phyloP scores from a whole-genome alignment of 371 early-diverging fungal genomes.

The Mucor mucedo region DNA sequence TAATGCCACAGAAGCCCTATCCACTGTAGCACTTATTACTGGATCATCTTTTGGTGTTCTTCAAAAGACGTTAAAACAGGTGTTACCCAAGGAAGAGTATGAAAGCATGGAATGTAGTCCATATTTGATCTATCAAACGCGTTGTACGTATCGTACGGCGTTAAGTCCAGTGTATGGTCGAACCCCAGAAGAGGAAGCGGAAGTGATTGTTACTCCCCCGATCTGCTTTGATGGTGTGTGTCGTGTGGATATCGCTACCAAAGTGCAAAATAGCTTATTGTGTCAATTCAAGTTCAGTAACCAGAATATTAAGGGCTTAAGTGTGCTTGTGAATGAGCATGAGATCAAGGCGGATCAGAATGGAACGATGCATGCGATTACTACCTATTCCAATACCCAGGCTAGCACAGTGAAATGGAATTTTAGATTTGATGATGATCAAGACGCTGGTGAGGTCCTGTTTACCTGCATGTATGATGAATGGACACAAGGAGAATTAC shows the following conservation, averaged over 20 bases:
- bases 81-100: constrained; percentile 17
- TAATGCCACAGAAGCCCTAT: constrained; percentile 24
- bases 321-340: constrained; percentile 21
- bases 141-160: constrained; percentile 24
- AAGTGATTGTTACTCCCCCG: not conserved
- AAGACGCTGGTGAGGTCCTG: constrained; percentile 24
- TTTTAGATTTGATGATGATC: constrained; percentile 26
- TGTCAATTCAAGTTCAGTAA: constrained; percentile 31
- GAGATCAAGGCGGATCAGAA: constrained; percentile 3
- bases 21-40: constrained; percentile 31
- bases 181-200: constrained; percentile 15
- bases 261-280: constrained; percentile 26
- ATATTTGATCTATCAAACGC: constrained; percentile 24
- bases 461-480: constrained; percentile 60
- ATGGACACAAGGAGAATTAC: constrained; percentile 49
- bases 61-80: constrained; percentile 16
- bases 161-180: constrained; percentile 27
- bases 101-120: constrained; percentile 16
- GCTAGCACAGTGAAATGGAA: constrained; percentile 22
- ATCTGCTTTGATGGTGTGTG: constrained; percentile 12
- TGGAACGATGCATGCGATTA: constrained; percentile 13
- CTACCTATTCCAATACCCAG: constrained; percentile 17
- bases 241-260: constrained; percentile 14
- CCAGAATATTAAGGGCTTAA: constrained; percentile 10
- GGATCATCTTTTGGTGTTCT: constrained; percentile 20